A percentile compares a stretch with the other conserved stretches of the same genome.
These are phyloP conservation scores for Euptelea pleiosperma DNA, from an alignment of 164 flowering plant genomes.

Conservation along the genomic window DNA sequence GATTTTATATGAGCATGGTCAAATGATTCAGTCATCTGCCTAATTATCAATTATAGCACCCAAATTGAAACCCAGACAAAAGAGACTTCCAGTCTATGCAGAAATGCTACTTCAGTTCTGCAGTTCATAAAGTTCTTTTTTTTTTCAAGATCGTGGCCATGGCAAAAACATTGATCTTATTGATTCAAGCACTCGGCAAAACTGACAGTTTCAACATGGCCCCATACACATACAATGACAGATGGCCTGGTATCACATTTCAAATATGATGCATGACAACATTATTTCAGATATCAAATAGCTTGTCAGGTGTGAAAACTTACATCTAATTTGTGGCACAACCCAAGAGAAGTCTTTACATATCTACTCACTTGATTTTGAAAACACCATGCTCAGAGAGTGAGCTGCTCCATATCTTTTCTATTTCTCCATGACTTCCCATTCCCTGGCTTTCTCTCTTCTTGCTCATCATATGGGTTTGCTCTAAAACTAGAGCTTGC, in stretches of 20 bases:
- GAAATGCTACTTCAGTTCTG: neutral
- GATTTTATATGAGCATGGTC: too few species aligned
- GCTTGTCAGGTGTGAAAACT: constrained; percentile 4
- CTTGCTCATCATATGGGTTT: constrained; percentile 47
- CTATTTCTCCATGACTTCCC: constrained; percentile 40
- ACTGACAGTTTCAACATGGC: neutral
- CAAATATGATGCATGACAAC: neutral
- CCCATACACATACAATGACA: constrained; percentile 6
- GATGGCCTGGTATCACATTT: neutral
- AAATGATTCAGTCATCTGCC: neutral
- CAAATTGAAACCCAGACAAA: neutral
- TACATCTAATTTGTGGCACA: neutral
- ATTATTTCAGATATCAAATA: constrained; percentile 2
- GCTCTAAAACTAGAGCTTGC: constrained; percentile 59
- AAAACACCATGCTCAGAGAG: constrained; percentile 36
- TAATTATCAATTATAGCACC: too few species aligned
- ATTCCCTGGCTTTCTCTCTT: constrained; percentile 42
- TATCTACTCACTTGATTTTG: neutral
- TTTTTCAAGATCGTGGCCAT: neutral
- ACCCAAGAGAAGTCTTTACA: neutral
- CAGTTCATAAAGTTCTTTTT: neutral
- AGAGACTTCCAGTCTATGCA: neutral
- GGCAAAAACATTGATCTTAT: neutral
- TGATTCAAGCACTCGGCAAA: too few species aligned
- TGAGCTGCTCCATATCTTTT: constrained; percentile 53